Percentiles rank a stretch among this genome's conserved stretches.
Evolutionary conservation across 1,284 basidiomycete species (phyloP).

Genomic region (Pyrrhoderma lamaoense): DNA sequence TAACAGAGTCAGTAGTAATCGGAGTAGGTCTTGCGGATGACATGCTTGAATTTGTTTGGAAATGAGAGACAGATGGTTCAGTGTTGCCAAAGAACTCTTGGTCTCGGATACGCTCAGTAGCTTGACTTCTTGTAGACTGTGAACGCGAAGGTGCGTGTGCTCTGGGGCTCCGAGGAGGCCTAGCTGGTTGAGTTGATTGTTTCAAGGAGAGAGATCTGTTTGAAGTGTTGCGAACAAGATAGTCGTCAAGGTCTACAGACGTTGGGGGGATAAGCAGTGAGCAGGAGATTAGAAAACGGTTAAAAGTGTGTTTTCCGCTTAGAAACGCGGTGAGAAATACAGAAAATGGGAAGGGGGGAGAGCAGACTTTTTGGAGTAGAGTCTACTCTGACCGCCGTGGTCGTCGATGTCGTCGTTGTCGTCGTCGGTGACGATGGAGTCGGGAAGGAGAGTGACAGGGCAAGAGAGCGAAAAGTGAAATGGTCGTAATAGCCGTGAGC

Average conservation of each 20-base stretch:
- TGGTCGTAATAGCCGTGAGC: background rate
- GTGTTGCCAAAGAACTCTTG: conserved; percentile 13
- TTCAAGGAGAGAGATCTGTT: conserved; percentile 4
- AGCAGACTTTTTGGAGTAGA: no score
- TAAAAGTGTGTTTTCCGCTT: background rate
- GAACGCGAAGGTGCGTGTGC: background rate
- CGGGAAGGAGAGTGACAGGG: background rate
- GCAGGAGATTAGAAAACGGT: conserved; percentile 2
- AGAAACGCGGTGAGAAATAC: background rate
- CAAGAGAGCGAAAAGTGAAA: conserved; percentile 5
- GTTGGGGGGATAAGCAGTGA: background rate
- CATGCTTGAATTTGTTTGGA: conserved; percentile 5
- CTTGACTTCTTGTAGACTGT: background rate
- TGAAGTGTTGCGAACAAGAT: conserved; percentile 4
- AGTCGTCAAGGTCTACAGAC: conserved; percentile 12
- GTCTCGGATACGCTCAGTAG: conserved; percentile 6
- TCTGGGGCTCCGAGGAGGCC: conserved; percentile 1
- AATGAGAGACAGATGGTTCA: background rate
- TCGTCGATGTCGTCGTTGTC: conserved; percentile 5
- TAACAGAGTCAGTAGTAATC: conserved; percentile 2
- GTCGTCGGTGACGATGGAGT: conserved; percentile 2
- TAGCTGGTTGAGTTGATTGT: conserved; percentile 6
- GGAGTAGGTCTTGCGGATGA: conserved; percentile 5
- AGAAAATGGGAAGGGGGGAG: no score
- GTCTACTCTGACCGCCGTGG: no score